Evolutionary conservation across 2,329 filamentous ascomycete species (phyloP), one percentile per base, ranked within the genome.

Genomic region (Rosellinia necatrix): DNA sequence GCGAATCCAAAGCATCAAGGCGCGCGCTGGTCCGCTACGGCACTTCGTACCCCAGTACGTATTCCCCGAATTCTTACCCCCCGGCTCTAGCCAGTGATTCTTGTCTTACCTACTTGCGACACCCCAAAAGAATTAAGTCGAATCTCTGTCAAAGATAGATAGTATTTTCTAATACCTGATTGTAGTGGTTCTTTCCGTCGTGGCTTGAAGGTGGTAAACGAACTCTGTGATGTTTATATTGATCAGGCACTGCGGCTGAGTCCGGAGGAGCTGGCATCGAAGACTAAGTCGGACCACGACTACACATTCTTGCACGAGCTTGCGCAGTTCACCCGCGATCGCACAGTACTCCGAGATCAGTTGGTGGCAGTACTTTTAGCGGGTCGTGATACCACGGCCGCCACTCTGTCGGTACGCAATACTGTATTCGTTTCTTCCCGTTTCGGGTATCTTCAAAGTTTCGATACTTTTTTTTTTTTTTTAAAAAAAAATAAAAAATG

Each of bases 301-400:
- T 92, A 94, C 72, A 96, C 89, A 1, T 96, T 97, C 75, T 81
- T 96, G 17, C 89, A 96, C 73, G 89, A 91, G 25, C 82, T 97
- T 2, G 91, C 91, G 40, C 80, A 81, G 34, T 92, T 91, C 75
- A 96, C 92, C 0, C 85, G 89, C 29, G 83, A 88, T 68, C 78
- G 79, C 53, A 82, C 80, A 50, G 82, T 91, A 3, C 81, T 97
- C 12, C 89, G 91, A 29, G 92, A 96, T 73, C 92, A 97, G 72
- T 78, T 96, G 43, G 82, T 94, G 13, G 87, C 88, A 40, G 83
- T 96, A 9, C 82, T 97, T 2, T 82, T 97, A 13, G 92, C 92
- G 1, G 92, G 91, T 10, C 83, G 90, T 34, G 92, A 97, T 72
- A 96, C 92, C 12, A 97, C 92, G 0, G 92, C 92, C 25, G 84